phyloP scores from a whole-genome alignment of 2,329 filamentous ascomycete genomes.

The Fusarium illudens region DNA sequence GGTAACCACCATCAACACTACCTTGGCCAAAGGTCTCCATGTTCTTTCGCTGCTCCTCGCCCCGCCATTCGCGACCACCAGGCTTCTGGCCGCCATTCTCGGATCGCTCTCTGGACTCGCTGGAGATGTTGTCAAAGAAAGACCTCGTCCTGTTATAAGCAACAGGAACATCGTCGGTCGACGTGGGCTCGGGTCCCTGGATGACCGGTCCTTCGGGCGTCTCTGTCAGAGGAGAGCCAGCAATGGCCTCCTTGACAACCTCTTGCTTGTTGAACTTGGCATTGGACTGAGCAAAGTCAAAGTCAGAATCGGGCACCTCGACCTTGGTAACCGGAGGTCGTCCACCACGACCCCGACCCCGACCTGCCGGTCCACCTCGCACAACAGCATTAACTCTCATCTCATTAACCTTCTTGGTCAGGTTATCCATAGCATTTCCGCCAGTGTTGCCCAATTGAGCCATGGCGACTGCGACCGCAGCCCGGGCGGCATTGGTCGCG shows the following conservation, averaged over 20 bases:
- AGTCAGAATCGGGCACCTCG: conserved; percentile 89
- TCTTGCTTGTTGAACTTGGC: conserved; percentile 59
- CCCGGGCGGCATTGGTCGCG: conserved; percentile 77
- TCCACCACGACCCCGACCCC: conserved; percentile 60
- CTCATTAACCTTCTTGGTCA: conserved; percentile 78
- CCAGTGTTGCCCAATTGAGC: conserved; percentile 66
- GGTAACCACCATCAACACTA: conserved; percentile 84
- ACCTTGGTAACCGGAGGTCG: conserved; percentile 68
- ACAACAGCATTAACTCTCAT: conserved; percentile 70
- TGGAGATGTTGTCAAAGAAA: conserved; percentile 99
- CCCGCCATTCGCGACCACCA: conserved; percentile 88
- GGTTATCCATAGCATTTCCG: conserved; percentile 69
- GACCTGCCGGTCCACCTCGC: conserved; percentile 58
- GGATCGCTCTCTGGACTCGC: conserved; percentile 87
- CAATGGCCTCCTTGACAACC: conserved; percentile 86
- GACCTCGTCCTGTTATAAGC: conserved; percentile 88
- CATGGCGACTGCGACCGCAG: conserved; percentile 83
- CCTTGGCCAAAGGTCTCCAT: conserved; percentile 98
- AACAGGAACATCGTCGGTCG: conserved; percentile 55
- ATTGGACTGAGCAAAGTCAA: conserved; percentile 77
- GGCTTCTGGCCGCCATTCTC: conserved; percentile 73
- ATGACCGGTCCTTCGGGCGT: conserved; percentile 51
- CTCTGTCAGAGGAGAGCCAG: conserved; percentile 72
- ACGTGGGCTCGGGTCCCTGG: conserved; percentile 51
- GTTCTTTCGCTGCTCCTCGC: conserved; percentile 93